Evolutionary conservation across 306 rosid genomes (phyloP).

Genomic region (Ormosia semicastrata): DNA sequence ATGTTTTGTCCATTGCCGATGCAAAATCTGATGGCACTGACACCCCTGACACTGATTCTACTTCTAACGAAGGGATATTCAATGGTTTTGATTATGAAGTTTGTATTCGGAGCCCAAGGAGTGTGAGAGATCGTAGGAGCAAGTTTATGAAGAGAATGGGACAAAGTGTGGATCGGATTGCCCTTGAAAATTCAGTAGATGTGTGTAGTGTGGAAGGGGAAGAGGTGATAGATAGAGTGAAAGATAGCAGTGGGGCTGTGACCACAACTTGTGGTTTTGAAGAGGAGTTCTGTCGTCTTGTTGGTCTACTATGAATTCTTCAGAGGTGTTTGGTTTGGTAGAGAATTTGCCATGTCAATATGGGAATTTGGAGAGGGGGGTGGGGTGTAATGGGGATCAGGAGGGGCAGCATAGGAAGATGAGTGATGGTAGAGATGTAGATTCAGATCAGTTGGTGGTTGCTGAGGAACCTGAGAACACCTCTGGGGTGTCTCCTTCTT

Average conservation of each 20-base stretch:
- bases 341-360: constrained; percentile 35
- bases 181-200: constrained; percentile 29
- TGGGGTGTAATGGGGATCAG: constrained; percentile 38
- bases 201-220: constrained; percentile 28
- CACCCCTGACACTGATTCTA: constrained; percentile 31
- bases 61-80: constrained; percentile 16
- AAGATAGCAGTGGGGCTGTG: constrained; percentile 44
- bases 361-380: constrained; percentile 15
- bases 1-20: constrained; percentile 55
- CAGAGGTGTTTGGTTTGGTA: constrained; percentile 32
- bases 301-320: constrained; percentile 30
- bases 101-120: constrained; percentile 69
- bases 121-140: constrained; percentile 70
- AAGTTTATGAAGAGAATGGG: constrained; percentile 69
- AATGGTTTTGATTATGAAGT: constrained; percentile 48
- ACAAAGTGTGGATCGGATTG: constrained; percentile 37
- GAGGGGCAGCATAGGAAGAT: constrained; percentile 27
- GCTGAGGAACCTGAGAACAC: constrained; percentile 22
- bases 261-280: constrained; percentile 36
- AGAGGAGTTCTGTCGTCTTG: constrained; percentile 61
- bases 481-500: constrained; percentile 38
- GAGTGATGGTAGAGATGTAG: constrained; percentile 35
- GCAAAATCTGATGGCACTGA: constrained; percentile 38
- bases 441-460: constrained; percentile 30
- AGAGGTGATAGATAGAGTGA: constrained; percentile 41